Base-by-base conservation (phyloP, 2,329 filamentous ascomycete genomes). In the Clarireedia homoeocarpa region DNA sequence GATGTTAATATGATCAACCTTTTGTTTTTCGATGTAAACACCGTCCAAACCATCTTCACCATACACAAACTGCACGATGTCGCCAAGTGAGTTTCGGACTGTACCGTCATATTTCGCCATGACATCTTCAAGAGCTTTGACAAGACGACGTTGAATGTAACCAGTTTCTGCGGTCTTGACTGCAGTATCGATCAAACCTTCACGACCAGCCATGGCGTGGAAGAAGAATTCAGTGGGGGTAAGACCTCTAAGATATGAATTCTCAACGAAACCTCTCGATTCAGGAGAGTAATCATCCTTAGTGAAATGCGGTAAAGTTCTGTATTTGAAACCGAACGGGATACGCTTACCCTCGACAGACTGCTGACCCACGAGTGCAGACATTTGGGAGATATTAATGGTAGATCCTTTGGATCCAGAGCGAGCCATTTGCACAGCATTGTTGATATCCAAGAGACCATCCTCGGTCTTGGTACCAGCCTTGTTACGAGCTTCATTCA, bases 321-420 rank as follows among this genome's bases (percentile, higher is more conserved):
- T 86, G 71, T 99, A 97, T 71, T 97, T 96, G 83, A 99, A 99
- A 23, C 95, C 94, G 69, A 96, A 99, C 1, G 94, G 94, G 76
- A 99, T 96, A 77, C 94, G 94, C 75, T 96, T 96, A 67, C 94
- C 95, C 75, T 99, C 94, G 7, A 99, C 91, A 62, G 95, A 95
- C 71, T 99, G 95, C 71, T 99, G 94, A 63, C 95, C 94, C 58
- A 99, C 95, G 62, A 97, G 82, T 26, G 94, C 94, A 60, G 91
- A 95, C 94, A 99, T 99, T 74, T 99, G 94, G 15, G 95, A 96
- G 66, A 99, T 97, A 72, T 99, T 99, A 78, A 99, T 97, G 12
- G 90, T 92, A 2, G 94, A 97, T 71, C 94, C 94, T 78, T 99
- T 99, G 64, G 95, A 99, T 67, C 94, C 94, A 58, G 94, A 96